phyloP scores from a whole-genome alignment of 306 rosid species.

The Cyclanthera cordifolia region DNA sequence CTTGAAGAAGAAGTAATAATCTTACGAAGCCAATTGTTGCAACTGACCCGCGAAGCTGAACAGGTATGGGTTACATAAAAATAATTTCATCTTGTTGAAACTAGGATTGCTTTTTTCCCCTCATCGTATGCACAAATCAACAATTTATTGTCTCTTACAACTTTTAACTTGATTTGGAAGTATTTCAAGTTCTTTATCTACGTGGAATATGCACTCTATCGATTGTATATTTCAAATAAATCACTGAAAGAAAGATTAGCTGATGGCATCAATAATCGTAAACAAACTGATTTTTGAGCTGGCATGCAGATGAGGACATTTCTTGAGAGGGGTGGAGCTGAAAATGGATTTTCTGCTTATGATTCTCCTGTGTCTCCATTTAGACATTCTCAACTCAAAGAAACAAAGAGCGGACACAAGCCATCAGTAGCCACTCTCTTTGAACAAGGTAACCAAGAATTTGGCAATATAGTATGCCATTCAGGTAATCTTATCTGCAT shows the following conservation, averaged over 20 bases:
- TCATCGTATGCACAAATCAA: background rate
- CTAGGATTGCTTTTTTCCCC: background rate
- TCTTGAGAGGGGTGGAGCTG: conserved; percentile 49
- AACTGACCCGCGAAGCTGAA: conserved; percentile 72
- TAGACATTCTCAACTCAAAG: conserved; percentile 53
- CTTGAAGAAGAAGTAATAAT: conserved; percentile 84
- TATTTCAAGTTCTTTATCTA: background rate
- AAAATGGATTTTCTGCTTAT: conserved; percentile 36
- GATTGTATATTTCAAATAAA: background rate
- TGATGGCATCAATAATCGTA: background rate
- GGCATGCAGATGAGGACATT: conserved; percentile 61
- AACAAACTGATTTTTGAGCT: conserved; percentile 12
- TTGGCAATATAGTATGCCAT: conserved; percentile 13
- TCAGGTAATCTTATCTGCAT: conserved; percentile 14
- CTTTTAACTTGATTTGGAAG: background rate
- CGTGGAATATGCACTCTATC: background rate
- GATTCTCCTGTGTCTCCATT: conserved; percentile 58
- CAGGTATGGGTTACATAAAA: conserved; percentile 40
- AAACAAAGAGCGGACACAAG: conserved; percentile 45
- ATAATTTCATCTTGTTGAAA: conserved; percentile 11
- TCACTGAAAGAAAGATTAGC: background rate
- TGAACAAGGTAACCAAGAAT: conserved; percentile 58
- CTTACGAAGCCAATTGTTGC: conserved; percentile 70
- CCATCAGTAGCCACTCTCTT: conserved; percentile 63
- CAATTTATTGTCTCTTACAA: background rate